phyloP scores from a whole-genome alignment of 768 basidiomycete genomes.

The Mycena chlorophos region DNA sequence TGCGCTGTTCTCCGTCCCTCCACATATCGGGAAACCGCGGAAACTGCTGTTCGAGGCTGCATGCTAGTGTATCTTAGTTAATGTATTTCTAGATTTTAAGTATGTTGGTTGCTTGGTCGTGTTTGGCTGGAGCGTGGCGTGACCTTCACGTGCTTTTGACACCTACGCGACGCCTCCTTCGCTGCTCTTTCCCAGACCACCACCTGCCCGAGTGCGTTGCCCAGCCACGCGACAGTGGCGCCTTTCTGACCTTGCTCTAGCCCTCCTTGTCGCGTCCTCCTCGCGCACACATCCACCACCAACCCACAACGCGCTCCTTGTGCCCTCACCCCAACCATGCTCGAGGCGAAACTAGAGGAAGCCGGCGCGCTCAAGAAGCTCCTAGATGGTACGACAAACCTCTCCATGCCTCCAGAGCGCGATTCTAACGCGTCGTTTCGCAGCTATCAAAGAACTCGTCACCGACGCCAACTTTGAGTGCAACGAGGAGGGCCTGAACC shows the following conservation, averaged over 20 bases:
- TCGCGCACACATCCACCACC: no score
- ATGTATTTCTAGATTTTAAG: slow-evolving; percentile 5
- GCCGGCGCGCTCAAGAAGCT: slow-evolving; percentile 90
- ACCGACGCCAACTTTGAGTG: slow-evolving; percentile 98
- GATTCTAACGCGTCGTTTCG: slow-evolving; percentile 7
- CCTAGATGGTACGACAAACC: slow-evolving; percentile 70
- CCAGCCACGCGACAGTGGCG: no score
- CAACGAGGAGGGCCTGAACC: slow-evolving; percentile 88
- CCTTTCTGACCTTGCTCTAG: no score
- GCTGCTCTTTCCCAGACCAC: no score
- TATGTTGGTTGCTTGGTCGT: neutral
- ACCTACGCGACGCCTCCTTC: no score
- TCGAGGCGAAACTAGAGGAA: slow-evolving; percentile 89
- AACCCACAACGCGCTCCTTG: no score
- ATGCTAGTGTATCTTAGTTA: slow-evolving; percentile 28
- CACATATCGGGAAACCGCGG: slow-evolving; percentile 49
- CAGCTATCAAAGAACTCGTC: slow-evolving; percentile 97
- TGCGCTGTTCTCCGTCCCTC: slow-evolving; percentile 46
- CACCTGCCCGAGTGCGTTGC: no score
- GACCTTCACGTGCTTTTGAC: no score
- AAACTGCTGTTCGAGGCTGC: slow-evolving; percentile 52
- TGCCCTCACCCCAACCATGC: no score
- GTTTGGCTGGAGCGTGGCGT: neutral
- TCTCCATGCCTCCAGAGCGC: neutral
- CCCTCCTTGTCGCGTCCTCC: no score